Percentiles rank a stretch among this genome's conserved stretches.
Conservation (phyloP, 2,329 filamentous ascomycete species). For the Epichloe elymi region DNA sequence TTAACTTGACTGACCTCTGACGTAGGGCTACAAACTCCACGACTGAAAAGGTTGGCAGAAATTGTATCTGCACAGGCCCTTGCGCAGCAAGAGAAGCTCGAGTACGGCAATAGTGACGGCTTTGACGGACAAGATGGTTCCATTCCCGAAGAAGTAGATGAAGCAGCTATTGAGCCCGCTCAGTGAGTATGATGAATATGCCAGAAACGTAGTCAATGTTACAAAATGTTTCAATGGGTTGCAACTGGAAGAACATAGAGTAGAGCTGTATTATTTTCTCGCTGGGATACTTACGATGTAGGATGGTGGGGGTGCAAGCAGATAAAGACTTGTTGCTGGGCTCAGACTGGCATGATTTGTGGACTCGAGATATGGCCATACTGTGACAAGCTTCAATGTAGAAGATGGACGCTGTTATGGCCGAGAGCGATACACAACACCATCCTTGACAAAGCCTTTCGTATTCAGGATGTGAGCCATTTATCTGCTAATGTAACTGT, state of each 20-base stretch:
- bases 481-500: slow-evolving; percentile 2
- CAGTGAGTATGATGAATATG: slow-evolving; percentile 2
- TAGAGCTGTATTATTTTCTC: slow-evolving; percentile 3
- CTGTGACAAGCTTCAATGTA: not conserved
- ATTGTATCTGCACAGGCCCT: slow-evolving; percentile 96
- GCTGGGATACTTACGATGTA: not conserved
- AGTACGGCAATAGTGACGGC: slow-evolving; percentile 33
- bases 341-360: not conserved
- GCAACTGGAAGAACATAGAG: slow-evolving; percentile 2
- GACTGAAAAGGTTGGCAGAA: slow-evolving; percentile 90
- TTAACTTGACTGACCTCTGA: slow-evolving; percentile 15
- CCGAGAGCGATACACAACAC: not conserved
- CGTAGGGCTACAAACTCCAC: slow-evolving; percentile 84
- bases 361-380: not conserved
- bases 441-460: not conserved
- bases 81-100: slow-evolving; percentile 81
- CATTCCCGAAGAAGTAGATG: slow-evolving; percentile 39
- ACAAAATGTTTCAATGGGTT: slow-evolving; percentile 2
- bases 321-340: not conserved
- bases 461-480: not conserved
- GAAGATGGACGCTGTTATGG: not conserved
- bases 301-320: not conserved
- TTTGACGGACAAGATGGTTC: slow-evolving; percentile 36
- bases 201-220: slow-evolving; percentile 1
- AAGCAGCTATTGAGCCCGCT: slow-evolving; percentile 19